A percentile compares a stretch with the other conserved stretches of the same genome.
Evolutionary conservation across 345 rosid species (phyloP).

Genomic region (Cardamine chenopodiifolia): DNA sequence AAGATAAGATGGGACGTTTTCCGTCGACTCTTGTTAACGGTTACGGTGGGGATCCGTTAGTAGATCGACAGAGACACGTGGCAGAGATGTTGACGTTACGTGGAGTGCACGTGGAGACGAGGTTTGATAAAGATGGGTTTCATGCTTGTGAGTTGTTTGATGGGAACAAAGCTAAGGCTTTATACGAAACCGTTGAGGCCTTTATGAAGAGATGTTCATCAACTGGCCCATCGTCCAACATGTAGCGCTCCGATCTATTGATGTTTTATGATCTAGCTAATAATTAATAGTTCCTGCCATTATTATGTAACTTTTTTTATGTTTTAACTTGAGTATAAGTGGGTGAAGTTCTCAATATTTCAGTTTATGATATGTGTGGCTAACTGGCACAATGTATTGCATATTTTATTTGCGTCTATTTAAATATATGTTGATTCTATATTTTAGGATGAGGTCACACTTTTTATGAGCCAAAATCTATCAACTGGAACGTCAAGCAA

Average conservation of each 20-base stretch:
- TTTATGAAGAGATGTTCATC: constrained; percentile 44
- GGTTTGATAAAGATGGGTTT: constrained; percentile 56
- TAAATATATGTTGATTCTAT: no score
- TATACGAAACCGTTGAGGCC: constrained; percentile 41
- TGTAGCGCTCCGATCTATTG: neutral
- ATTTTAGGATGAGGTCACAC: no score
- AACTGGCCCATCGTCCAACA: constrained; percentile 20
- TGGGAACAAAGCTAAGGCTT: constrained; percentile 45
- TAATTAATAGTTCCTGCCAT: neutral
- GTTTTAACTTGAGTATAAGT: neutral
- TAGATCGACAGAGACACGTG: constrained; percentile 67
- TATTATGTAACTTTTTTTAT: neutral
- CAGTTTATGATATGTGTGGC: neutral
- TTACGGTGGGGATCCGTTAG: constrained; percentile 75
- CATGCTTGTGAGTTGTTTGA: constrained; percentile 76
- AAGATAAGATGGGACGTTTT: constrained; percentile 54
- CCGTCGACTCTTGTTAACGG: constrained; percentile 56
- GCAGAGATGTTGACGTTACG: constrained; percentile 51
- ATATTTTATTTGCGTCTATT: neutral
- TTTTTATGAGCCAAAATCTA: no score
- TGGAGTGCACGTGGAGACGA: constrained; percentile 61
- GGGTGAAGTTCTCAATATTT: neutral
- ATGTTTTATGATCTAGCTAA: constrained; percentile 1
- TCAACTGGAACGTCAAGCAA: no score
- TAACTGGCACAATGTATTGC: neutral